Percentiles rank a stretch among this genome's conserved stretches.
These are phyloP conservation scores for Zoysia pacifica DNA, from an alignment of 176 grass and related monocot species.

Conservation along the genomic window DNA sequence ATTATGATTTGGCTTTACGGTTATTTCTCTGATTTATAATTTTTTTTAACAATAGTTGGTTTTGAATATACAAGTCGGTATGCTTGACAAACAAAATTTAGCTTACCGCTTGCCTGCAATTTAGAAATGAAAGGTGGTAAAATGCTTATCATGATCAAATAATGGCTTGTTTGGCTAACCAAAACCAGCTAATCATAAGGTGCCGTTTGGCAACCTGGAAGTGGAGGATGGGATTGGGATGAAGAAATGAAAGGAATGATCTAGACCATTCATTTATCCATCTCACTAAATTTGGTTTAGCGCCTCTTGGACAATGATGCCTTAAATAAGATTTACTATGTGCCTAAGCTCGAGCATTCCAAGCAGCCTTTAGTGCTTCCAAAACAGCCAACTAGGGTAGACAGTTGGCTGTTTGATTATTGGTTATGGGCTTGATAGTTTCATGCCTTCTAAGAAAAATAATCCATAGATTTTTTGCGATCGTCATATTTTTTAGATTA, in stretches of 20 bases:
- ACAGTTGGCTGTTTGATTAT: constrained; percentile 13
- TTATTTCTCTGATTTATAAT: background rate
- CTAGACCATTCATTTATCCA: no score
- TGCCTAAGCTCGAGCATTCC: background rate
- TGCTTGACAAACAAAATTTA: background rate
- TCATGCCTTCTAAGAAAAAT: background rate
- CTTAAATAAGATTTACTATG: background rate
- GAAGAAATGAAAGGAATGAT: no score
- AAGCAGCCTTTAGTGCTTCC: background rate
- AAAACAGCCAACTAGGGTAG: background rate
- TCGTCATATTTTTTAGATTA: background rate
- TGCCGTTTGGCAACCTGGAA: background rate
- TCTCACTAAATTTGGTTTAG: background rate
- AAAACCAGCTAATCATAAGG: background rate
- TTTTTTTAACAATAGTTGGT: background rate
- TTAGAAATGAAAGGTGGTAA: background rate
- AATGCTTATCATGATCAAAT: background rate
- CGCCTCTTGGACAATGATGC: background rate
- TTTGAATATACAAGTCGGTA: background rate
- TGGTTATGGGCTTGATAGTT: background rate
- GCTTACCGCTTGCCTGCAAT: background rate
- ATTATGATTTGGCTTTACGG: background rate
- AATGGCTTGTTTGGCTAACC: background rate
- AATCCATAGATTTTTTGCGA: background rate
- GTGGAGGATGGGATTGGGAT: no score